phyloP scores from a whole-genome alignment of 2,329 filamentous ascomycete genomes.

The Colletotrichum aenigma region DNA sequence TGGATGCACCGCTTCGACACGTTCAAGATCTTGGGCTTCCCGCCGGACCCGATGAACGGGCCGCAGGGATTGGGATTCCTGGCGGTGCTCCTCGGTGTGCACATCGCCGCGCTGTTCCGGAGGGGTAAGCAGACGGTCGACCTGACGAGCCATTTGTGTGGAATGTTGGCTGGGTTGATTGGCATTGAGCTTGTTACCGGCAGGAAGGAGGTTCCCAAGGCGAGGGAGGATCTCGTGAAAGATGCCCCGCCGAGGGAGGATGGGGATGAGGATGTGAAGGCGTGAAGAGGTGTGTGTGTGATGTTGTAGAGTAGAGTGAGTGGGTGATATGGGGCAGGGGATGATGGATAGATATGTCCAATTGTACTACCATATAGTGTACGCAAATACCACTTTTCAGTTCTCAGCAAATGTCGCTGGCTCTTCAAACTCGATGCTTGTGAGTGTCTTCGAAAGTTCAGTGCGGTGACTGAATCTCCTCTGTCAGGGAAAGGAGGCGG shows the following conservation, averaged over 20 bases:
- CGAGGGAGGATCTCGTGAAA: neutral
- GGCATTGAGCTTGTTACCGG: conserved; percentile 37
- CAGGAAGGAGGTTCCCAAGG: conserved; percentile 22
- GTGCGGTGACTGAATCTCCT: fast-evolving
- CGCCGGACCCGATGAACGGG: conserved; percentile 55
- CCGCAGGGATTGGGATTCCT: conserved; percentile 61
- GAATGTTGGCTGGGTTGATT: conserved; percentile 51
- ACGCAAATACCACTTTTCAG: neutral
- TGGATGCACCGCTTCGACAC: conserved; percentile 61
- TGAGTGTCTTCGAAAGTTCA: neutral
- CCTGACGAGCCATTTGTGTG: conserved; percentile 56
- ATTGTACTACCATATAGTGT: neutral
- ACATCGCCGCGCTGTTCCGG: conserved; percentile 52
- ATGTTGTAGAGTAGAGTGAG: neutral
- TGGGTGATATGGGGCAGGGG: neutral
- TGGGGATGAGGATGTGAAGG: neutral
- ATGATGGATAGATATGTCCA: neutral
- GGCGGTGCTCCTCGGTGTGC: conserved; percentile 53
- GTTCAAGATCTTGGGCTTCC: conserved; percentile 62
- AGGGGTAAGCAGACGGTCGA: conserved; percentile 48
- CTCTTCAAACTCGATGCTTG: no score
- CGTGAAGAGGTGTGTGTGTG: neutral
- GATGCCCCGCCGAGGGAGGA: neutral
- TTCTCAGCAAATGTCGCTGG: neutral
- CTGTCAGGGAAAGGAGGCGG: neutral